Percentiles rank a stretch among this genome's conserved stretches.
Conservation (phyloP, 2,329 filamentous ascomycete genomes). For the Laburnicola sp. region DNA sequence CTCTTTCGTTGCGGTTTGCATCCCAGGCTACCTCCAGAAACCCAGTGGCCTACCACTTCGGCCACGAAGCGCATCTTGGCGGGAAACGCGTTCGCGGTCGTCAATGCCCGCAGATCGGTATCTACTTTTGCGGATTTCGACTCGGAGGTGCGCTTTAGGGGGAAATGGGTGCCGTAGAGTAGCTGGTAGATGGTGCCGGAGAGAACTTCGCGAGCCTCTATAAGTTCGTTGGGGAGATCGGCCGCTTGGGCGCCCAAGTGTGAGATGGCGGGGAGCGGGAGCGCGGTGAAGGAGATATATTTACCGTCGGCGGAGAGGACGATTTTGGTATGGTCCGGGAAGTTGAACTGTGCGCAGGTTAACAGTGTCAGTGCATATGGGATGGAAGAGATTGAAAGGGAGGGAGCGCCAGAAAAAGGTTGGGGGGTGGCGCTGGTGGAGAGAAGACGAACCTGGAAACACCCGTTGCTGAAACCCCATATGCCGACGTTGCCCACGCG, state of each 20-base stretch:
- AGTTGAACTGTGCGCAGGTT: conserved; percentile 64
- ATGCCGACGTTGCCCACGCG: no score
- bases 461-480: no score
- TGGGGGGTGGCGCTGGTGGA: neutral
- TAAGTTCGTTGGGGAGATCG: conserved; percentile 60
- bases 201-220: conserved; percentile 67
- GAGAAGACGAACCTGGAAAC: conserved; percentile 61
- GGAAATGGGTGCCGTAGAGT: conserved; percentile 55
- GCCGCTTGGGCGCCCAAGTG: conserved; percentile 62
- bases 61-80: conserved; percentile 6
- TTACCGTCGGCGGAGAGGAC: conserved; percentile 70
- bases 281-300: conserved; percentile 73
- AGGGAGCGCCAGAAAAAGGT: neutral
- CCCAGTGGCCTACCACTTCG: conserved; percentile 2
- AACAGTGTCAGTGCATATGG: conserved; percentile 20
- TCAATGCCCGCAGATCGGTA: neutral
- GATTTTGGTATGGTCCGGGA: conserved; percentile 80
- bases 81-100: neutral
- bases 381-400: neutral
- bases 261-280: conserved; percentile 67
- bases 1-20: neutral
- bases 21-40: conserved; percentile 1
- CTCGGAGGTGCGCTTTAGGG: neutral
- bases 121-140: neutral
- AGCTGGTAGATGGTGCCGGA: conserved; percentile 70